Evolutionary conservation across 352 stramenopile species (phyloP), one percentile per base, ranked within the genome.

Genomic region (Globisporangium yorkense): DNA sequence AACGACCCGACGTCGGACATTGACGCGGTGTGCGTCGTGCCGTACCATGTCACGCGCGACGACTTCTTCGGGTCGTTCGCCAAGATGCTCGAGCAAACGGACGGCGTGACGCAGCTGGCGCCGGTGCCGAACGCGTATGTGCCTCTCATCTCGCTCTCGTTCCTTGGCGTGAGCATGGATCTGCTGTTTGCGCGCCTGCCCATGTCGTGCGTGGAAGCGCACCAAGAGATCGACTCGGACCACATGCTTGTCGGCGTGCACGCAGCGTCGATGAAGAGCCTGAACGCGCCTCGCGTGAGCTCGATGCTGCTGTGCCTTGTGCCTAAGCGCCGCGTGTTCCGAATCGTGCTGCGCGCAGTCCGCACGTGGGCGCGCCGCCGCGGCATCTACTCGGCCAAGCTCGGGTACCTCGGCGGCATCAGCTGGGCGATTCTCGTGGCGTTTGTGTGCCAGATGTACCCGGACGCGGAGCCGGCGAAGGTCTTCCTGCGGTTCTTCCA

Each of bases 381-480:
- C 45, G 97, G 97, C 31, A 84, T 99, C 51, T 99, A 99, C 67
- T 97, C 87, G 20, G 98, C 98, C 54, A 97, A 98, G 55, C 74
- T 98, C 9, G 97, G 96, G 2, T 99, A 99, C 65, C 71, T 99
- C 24, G 96, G 97, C 54, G 97, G 97, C 15, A 95, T 99, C 27
- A 99, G 98, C 67, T 99, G 88, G 80, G 94, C 96, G n/a, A 98
- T 99, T 53, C 71, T 99, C 33, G 92, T 98, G 15, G 96, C 93
- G 16, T 98, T 96, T 54, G 84, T 98, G 24, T 98, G 88, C 63
- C 90, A 97, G 67, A 59, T 96, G 60, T 94, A 95, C 62, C 80
- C 83, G 43, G 81, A 80, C 13, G 78, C 72, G 12, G 79, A 89
- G 21, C 76, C 76, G 7, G 75, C 74, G 3, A 88, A 87, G 59